Conservation (phyloP, 768 basidiomycete species). For the Hypholoma fasciculare region DNA sequence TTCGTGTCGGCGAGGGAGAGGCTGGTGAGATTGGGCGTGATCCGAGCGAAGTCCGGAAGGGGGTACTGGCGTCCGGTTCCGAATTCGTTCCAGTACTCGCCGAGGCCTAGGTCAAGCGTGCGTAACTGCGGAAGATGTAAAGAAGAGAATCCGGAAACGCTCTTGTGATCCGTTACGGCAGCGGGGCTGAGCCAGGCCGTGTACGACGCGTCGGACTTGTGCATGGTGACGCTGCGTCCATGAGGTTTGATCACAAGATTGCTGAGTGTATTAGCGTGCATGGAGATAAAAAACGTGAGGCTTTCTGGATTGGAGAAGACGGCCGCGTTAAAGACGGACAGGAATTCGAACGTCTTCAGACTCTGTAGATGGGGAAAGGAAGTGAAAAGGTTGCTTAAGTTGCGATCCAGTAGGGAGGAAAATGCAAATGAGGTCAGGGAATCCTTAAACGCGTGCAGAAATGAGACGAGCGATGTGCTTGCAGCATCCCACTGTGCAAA, state of each 20-base stretch:
- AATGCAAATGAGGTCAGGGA: conserved; percentile 10
- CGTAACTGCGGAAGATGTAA: conserved; percentile 6
- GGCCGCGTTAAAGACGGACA: conserved; percentile 5
- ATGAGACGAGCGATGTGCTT: conserved; percentile 3
- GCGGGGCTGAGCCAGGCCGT: conserved; percentile 9
- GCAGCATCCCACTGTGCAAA: conserved; percentile 3
- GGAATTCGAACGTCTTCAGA: conserved; percentile 12
- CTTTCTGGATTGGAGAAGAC: conserved; percentile 4
- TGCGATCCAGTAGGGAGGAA: conserved; percentile 9
- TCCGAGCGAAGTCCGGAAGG: conserved; percentile 10
- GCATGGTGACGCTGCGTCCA: conserved; percentile 2
- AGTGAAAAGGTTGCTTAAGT: conserved; percentile 8
- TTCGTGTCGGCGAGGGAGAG: conserved; percentile 6
- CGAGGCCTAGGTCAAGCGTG: conserved; percentile 14
- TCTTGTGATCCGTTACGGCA: not conserved
- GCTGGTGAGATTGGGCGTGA: conserved; percentile 10
- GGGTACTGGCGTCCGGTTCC: not conserved
- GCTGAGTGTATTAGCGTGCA: conserved; percentile 9
- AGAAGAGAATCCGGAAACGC: conserved; percentile 4
- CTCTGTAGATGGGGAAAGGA: conserved; percentile 13
- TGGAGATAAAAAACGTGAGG: conserved; percentile 12
- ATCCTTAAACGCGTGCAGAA: conserved; percentile 6
- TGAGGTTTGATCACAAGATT: conserved; percentile 10
- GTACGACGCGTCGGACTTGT: conserved; percentile 12
- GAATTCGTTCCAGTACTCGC: not conserved